phyloP scores from a whole-genome alignment of 169 alveolate genomes.

The Cryptosporidium ubiquitum region DNA sequence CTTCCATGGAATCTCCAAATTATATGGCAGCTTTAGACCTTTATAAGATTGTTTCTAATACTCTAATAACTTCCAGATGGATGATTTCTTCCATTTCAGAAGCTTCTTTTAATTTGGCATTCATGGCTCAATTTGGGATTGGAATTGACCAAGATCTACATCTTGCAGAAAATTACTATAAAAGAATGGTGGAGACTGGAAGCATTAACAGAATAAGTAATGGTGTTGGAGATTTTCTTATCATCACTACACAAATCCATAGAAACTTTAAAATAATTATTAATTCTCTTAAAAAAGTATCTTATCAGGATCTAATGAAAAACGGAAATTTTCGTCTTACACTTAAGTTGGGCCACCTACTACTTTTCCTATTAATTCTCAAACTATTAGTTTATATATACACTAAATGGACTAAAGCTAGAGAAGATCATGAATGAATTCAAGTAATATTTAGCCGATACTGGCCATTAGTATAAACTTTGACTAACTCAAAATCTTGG shows the following conservation, averaged over 20 bases:
- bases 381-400: neutral
- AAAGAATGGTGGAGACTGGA: slow-evolving; percentile 41
- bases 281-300: neutral
- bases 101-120: slow-evolving; percentile 50
- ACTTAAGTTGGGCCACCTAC: slow-evolving; percentile 4
- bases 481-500: too few species aligned
- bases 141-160: slow-evolving; percentile 39
- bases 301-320: neutral
- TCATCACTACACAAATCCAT: slow-evolving; percentile 3
- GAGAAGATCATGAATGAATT: neutral
- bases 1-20: slow-evolving; percentile 9
- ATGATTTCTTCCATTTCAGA: slow-evolving; percentile 59
- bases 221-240: slow-evolving; percentile 13
- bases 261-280: neutral
- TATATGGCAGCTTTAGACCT: slow-evolving; percentile 4
- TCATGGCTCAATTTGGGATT: slow-evolving; percentile 65
- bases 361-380: slow-evolving; percentile 8
- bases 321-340: neutral
- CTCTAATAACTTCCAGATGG: slow-evolving; percentile 35
- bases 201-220: slow-evolving; percentile 27
- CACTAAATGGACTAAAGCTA: neutral
- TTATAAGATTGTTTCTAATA: slow-evolving; percentile 18
- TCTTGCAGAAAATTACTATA: slow-evolving; percentile 22
- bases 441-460: neutral
- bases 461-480: too few species aligned